Conservation (phyloP, 208 protist species). For the Acanthamoeba quina region DNA sequence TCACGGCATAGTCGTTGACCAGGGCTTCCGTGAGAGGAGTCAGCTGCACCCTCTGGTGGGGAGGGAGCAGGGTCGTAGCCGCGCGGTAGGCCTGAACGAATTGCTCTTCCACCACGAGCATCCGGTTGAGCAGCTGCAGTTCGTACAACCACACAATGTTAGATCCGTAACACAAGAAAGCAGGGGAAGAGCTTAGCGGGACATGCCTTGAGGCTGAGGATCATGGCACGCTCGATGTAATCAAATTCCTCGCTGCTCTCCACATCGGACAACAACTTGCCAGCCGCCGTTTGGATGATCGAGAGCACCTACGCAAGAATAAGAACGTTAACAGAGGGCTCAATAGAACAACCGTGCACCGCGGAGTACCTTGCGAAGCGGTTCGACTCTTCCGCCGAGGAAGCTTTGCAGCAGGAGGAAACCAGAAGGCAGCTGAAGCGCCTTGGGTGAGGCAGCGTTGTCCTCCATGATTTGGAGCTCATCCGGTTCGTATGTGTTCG, state of each 20-base stretch:
- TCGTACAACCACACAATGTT: background rate
- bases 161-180: background rate
- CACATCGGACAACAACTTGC: background rate
- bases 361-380: slow-evolving; percentile 9
- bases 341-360: background rate
- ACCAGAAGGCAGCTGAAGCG: slow-evolving; percentile 13
- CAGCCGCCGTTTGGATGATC: slow-evolving; percentile 44
- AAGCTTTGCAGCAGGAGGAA: slow-evolving; percentile 48
- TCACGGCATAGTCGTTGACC: slow-evolving; percentile 31
- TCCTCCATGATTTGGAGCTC: background rate
- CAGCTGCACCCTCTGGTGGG: slow-evolving; percentile 19
- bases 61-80: background rate
- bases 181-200: too few relatives aligned
- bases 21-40: slow-evolving; percentile 21
- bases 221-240: slow-evolving; percentile 27
- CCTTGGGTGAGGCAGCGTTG: background rate
- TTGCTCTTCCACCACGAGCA: slow-evolving; percentile 33
- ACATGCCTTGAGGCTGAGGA: slow-evolving; percentile 54
- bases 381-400: background rate
- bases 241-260: background rate
- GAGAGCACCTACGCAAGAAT: background rate
- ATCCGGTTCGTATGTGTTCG: background rate
- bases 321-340: background rate
- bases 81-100: background rate
- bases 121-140: slow-evolving; percentile 3